Base-by-base conservation (phyloP, 257 asterid genomes). In the Catharanthus roseus region DNA sequence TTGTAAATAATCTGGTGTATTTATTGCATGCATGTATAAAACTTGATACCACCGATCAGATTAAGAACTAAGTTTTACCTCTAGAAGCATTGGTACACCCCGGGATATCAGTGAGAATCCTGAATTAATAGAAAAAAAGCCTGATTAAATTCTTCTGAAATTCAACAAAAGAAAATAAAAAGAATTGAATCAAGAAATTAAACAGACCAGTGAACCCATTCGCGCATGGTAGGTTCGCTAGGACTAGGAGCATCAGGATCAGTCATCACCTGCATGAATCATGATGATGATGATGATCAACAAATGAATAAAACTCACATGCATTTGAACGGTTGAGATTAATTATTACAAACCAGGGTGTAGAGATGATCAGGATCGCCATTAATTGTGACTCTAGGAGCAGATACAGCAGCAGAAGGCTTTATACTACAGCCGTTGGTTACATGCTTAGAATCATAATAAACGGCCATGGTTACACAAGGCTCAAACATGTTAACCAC, bases 231-330 rank as follows among this genome's bases (percentile, higher is more conserved):
- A 36, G 96, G 96, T 55, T 89, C 95, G 29, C 96, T 89, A 0
- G 96, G 96, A 71, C 95, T 89, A 0, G 96, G 95, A 56, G 95
- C 92, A 82, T 89, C 95, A 6, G 96, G 96, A 67, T 89, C 96
- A 0, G 85, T 82, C 95, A 89, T 87, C 56, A 89, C 91, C 91
- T 87, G 23, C 57, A 60, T 3, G 5, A 38, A 38, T 38, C 8
- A 3, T 38, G 42, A 38, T 38, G 42, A 38, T 38, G 42, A 3
- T 3, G 42, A 38, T 38, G 42, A 38, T 38, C 42, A 3, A 38
- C 8, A 38, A 38, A 38, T 3, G 42, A 38, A 38, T 5, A 28
- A 70, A 70, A 70, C n/a, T n/a, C n/a, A n/a, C n/a, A n/a, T n/a
- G n/a, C n/a, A n/a, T n/a, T n/a, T n/a, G n/a, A n/a, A n/a, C n/a